Base-by-base conservation (phyloP, 2,329 filamentous ascomycete species). In the Didymosphaeria variabile region DNA sequence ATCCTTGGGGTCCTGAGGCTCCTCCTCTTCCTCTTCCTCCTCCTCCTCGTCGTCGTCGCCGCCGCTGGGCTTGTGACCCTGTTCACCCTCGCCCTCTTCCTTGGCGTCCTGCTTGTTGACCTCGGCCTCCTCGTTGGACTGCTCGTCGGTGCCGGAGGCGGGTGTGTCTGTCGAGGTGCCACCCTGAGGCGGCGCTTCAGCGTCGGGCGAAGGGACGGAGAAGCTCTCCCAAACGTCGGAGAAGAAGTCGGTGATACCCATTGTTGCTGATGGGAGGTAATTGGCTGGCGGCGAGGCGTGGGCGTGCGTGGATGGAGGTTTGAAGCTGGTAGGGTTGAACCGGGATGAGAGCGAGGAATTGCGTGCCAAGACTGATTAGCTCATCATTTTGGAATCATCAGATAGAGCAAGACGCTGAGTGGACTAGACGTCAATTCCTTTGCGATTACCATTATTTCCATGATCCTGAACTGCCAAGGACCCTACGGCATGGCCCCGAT, bases 11-110 rank as follows among this genome's bases (percentile, higher is more conserved):
- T 98, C 94, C 71, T 55, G 53, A 17, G 53, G 17, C 42, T 90
- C 89, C 65, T 87, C 83, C 83, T 95, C 92, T 67, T 93, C 91
- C 64, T 93, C 90, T 63, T 94, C 91, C 65, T 94, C 92, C 55
- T 95, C 38, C 9, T 40, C 92, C 62, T 94, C 91, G 19, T 86
- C 85, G 23, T 84, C 85, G 44, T 81, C 85, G 46, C 84, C 86
- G 31, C 82, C 82, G 57, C 80, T 82, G 15, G 81, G 79, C 58
- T 81, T 81, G 57, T 83, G 81, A 63, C 86, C 84, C 50, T 82
- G 81, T 65, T 83, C 81, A 60, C 79, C 63, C 72, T 78, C 67
- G 77, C 80, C 71, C 76, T 63, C 79, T 54, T 78, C 70, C 66
- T 75, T 73, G 59, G 73, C 71, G 59, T 80, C 79, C 65, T 74